Base-by-base conservation (phyloP, 1,139 yeast genomes). In the Scheffersomyces lignicola region DNA sequence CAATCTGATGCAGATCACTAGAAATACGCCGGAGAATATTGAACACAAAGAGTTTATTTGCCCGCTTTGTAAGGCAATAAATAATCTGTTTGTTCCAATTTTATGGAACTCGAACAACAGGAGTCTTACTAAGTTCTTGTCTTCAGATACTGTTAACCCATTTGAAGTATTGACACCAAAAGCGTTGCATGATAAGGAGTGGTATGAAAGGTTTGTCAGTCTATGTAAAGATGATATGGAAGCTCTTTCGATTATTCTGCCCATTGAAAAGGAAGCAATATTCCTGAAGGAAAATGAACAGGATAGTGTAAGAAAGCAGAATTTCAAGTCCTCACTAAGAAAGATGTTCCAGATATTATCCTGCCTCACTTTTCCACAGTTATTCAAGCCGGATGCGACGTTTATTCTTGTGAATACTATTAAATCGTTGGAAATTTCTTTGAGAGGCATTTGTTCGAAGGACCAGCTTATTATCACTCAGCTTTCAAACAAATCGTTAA, bases 31-130 rank as follows among this genome's bases (percentile, higher is more conserved):
- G 0, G 95, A 84, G 43, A 80, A 84, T 44, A 63, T 73, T 3
- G 80, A 78, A 12, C 78, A 78, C 39, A 77, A 78, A 11, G 95
- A 90, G 48, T 84, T 87, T 46, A 62, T 86, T 24, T 92, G 98
- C 52, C 97, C 98, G 0, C 71, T 92, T 31, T 92, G 98, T 65
- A 87, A 88, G 42, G 83, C 96, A 0, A 66, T 92, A 36, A 86
- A 85, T 52, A 92, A 92, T 52, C 72, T 83, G 43, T 88, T 92
- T 52, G 60, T 90, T 32, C 98, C 98, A 1, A 68, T 84, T 2
- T 56, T 81, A 34, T 80, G 78, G 66, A 44, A 64, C 0, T 47
- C 61, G 3, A 75, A 74, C 45, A 59, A 61, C 31, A 48, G 68
- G 36, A 52, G 55, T n/a, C 50, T 69, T 27, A 33, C 32, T 8